Evolutionary conservation across 305 asterid species (phyloP), one percentile per base, ranked within the genome.

Genomic region (Fraxinus albicans): DNA sequence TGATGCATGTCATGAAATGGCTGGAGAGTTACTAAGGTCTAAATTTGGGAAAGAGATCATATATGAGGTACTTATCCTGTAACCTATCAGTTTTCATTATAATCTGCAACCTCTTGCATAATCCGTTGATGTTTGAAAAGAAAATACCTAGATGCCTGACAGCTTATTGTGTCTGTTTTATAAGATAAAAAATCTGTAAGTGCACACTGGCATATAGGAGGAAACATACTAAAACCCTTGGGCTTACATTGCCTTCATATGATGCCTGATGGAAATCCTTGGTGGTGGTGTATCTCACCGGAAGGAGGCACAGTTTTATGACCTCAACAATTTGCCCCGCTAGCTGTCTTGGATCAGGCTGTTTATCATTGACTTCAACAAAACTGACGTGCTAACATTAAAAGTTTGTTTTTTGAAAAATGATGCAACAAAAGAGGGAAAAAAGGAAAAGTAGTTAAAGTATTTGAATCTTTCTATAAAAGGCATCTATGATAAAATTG

Each of bases 21-120:
- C 92, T 0, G 95, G 86, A 77, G 92, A 83, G 76, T 78, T 94
- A 60, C 91, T 93, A 9, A 88, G 89, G 84, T 94, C 98, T 10
- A 92, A 92, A 78, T 89, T 86, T 77, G 99, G 99, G 76, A 94
- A 93, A 87, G 99, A 96, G 65, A 89, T 96, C 86, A 83, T 96
- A 70, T 96, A 88, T 80, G 99, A 94, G 98, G 98, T 95, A 85
- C 31, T 73, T 80, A 23, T 86, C 81, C 69, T 73, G 23, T 67
- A 21, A 15, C 78, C 55, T 31, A 69, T 70, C 27, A 25, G 13
- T 77, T 25, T 13, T 76, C 42, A 35, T 35, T 42, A 38, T 79
- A 58, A 5, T 27, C 40, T 19, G 63, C 21, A 42, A 63, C 8
- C 74, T 10, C 77, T 34, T 31, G 25, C 75, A 5, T 58, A 44